Conservation (phyloP, 2,329 filamentous ascomycete species). For the Colletotrichum chlorophyti region DNA sequence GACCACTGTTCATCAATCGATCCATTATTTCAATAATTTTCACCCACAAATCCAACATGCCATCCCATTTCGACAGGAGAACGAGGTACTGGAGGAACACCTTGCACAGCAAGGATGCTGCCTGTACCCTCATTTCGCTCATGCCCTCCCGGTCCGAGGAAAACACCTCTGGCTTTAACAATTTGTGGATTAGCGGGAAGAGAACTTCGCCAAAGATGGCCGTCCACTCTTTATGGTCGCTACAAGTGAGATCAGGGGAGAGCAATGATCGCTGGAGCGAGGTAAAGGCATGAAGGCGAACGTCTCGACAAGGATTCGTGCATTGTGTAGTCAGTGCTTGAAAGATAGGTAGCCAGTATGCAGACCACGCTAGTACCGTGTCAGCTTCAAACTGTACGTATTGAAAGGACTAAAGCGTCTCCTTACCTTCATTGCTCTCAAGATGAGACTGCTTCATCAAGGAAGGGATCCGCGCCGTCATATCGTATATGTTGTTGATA, state of each 20-base stretch:
- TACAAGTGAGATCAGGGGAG: constrained; percentile 82
- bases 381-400: constrained; percentile 31
- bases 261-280: constrained; percentile 86
- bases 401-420: background rate
- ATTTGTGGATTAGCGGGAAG: constrained; percentile 85
- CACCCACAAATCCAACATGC: constrained; percentile 90
- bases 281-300: constrained; percentile 86
- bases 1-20: constrained; percentile 92
- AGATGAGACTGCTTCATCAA: constrained; percentile 94
- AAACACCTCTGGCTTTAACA: constrained; percentile 94
- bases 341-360: constrained; percentile 97
- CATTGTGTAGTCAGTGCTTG: constrained; percentile 88
- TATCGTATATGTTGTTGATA: constrained; percentile 79
- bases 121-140: constrained; percentile 93
- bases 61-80: constrained; percentile 82
- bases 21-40: constrained; percentile 95
- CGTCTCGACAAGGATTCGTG: constrained; percentile 91
- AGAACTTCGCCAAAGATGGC: constrained; percentile 94
- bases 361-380: constrained; percentile 77
- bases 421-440: constrained; percentile 79
- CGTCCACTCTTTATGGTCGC: constrained; percentile 89
- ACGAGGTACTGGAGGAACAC: constrained; percentile 95
- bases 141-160: constrained; percentile 90
- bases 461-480: constrained; percentile 82
- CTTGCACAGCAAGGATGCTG: constrained; percentile 89